phyloP scores from a whole-genome alignment of 1,284 basidiomycete species.

The Microbotryum silenes-acaulis region DNA sequence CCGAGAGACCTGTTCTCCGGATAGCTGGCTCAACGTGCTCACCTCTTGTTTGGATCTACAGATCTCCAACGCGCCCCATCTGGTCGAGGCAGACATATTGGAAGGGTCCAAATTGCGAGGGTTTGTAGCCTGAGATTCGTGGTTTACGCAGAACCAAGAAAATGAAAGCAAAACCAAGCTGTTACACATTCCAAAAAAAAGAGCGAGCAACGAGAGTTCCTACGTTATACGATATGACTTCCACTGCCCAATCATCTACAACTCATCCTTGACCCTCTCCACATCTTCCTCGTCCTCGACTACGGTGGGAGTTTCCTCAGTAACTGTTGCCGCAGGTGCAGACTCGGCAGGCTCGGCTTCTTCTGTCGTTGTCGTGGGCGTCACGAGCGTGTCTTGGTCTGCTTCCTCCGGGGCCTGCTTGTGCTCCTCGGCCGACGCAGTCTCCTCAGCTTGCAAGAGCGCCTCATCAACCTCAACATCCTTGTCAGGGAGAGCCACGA shows the following conservation, averaged over 20 bases:
- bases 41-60: not conserved
- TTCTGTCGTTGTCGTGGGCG: not conserved
- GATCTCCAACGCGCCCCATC: not conserved
- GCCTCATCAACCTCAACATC: too few relatives aligned
- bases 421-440: too few relatives aligned
- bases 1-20: not conserved
- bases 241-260: not conserved
- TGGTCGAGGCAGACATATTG: constrained; percentile 5
- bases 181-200: not conserved
- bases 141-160: not conserved
- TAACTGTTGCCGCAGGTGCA: not conserved
- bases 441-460: too few relatives aligned
- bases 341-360: not conserved
- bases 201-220: not conserved
- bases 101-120: not conserved
- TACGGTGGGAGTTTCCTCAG: not conserved
- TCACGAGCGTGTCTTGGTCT: not conserved
- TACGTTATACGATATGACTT: constrained; percentile 1
- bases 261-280: not conserved
- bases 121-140: constrained; percentile 2
- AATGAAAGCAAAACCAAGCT: not conserved
- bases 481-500: too few relatives aligned
- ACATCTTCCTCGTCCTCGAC: not conserved
- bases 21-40: not conserved
- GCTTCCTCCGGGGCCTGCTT: not conserved